Evolutionary conservation across 108 stramenopile genomes (phyloP).

Genomic region (Skeletonema grethae): DNA sequence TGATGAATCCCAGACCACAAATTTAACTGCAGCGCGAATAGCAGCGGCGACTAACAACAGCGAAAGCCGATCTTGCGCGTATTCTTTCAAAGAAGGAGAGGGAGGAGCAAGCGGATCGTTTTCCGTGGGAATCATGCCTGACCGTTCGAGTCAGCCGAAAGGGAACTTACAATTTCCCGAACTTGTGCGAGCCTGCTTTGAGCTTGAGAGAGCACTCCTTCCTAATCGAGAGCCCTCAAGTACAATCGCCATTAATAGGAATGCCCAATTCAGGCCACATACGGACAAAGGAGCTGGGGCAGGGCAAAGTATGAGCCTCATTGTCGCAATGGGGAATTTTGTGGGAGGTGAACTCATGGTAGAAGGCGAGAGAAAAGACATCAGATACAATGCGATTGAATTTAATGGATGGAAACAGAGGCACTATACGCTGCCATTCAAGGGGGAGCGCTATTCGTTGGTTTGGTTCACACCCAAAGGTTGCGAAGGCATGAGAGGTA

Average conservation of each 20-base stretch:
- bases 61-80: constrained; percentile 56
- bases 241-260: constrained; percentile 96
- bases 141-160: constrained; percentile 65
- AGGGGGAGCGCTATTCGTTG: constrained; percentile 90
- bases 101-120: constrained; percentile 83
- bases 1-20: constrained; percentile 36
- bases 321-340: constrained; percentile 92
- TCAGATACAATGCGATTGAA: constrained; percentile 89
- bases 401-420: constrained; percentile 95
- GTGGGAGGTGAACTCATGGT: constrained; percentile 90
- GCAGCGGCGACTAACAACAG: constrained; percentile 48
- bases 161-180: constrained; percentile 84
- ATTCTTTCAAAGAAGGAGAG: constrained; percentile 66
- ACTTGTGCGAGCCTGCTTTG: constrained; percentile 75
- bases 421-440: constrained; percentile 94
- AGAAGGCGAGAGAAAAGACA: constrained; percentile 86
- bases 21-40: constrained; percentile 50
- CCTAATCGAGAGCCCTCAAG: constrained; percentile 86
- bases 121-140: constrained; percentile 83
- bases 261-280: constrained; percentile 85
- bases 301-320: constrained; percentile 89
- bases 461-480: constrained; percentile 98
- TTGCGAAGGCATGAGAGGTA: constrained; percentile 80
- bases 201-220: constrained; percentile 66
- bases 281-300: constrained; percentile 94